Percentiles rank a stretch among this genome's conserved stretches.
Evolutionary conservation across 2,329 filamentous ascomycete genomes (phyloP).

Genomic region (Rutstroemia sp.): DNA sequence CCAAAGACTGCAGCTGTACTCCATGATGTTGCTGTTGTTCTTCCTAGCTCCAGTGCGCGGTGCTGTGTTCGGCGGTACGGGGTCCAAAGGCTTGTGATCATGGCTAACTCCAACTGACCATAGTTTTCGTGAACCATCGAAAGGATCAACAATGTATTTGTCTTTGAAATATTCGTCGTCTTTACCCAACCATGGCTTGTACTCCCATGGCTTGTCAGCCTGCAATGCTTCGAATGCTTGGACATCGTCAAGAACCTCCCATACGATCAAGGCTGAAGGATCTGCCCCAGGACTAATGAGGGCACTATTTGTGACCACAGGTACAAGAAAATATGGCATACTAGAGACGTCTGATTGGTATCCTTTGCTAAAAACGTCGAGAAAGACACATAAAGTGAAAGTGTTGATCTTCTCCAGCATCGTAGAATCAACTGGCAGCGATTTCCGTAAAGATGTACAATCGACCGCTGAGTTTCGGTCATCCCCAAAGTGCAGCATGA

Average conservation of each 20-base stretch:
- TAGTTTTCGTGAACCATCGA: conserved; percentile 57
- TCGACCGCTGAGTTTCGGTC: conserved; percentile 51
- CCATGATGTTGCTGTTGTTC: conserved; percentile 57
- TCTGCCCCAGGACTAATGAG: conserved; percentile 4
- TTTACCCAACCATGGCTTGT: conserved; percentile 22
- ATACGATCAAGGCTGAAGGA: conserved; percentile 45
- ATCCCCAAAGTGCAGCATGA: conserved; percentile 65
- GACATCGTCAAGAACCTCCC: conserved; percentile 38
- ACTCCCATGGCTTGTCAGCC: conserved; percentile 32
- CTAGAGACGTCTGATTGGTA: conserved; percentile 57
- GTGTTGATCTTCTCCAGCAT: conserved; percentile 50
- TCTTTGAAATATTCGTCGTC: conserved; percentile 43
- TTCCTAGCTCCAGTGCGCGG: conserved; percentile 37
- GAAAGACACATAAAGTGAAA: conserved; percentile 72
- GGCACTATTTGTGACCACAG: conserved; percentile 32
- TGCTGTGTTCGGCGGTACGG: conserved; percentile 51
- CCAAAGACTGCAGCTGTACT: conserved; percentile 76
- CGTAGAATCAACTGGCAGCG: conserved; percentile 37
- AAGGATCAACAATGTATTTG: conserved; percentile 50
- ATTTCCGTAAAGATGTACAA: conserved; percentile 36
- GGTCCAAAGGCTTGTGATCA: conserved; percentile 55
- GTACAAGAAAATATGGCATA: conserved; percentile 80
- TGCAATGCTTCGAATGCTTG: conserved; percentile 25
- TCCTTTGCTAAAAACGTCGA: conserved; percentile 82
- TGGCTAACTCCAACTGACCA: conserved; percentile 45